Conservation (phyloP, 805 yeast species). For the Candida patagonica region DNA sequence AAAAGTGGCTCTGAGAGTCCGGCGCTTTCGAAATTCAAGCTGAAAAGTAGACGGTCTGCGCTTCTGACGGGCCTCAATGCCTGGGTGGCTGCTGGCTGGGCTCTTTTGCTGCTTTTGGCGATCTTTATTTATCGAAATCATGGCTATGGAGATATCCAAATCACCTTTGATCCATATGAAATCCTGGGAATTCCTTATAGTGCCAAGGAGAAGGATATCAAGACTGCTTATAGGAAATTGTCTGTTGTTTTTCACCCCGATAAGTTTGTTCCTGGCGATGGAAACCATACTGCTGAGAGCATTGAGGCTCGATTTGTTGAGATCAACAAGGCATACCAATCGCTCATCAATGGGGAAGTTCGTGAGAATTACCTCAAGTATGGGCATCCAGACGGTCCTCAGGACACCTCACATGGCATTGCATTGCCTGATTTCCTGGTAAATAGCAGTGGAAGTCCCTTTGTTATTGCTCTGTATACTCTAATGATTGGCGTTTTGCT, state of each 20-base stretch:
- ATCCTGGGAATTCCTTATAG: constrained; percentile 63
- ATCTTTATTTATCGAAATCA: constrained; percentile 28
- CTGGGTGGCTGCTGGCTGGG: constrained; percentile 51
- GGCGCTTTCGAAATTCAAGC: constrained; percentile 18
- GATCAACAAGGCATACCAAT: constrained; percentile 86
- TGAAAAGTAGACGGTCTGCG: constrained; percentile 19
- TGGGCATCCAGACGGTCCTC: constrained; percentile 99
- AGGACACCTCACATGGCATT: constrained; percentile 81
- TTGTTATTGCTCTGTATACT: constrained; percentile 59
- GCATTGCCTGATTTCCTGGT: constrained; percentile 89
- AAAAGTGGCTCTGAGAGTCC: neutral
- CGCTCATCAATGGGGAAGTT: constrained; percentile 82
- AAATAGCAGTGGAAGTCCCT: constrained; percentile 65
- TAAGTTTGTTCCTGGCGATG: constrained; percentile 56
- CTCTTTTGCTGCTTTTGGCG: constrained; percentile 35
- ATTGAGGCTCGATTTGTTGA: constrained; percentile 72
- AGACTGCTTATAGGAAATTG: constrained; percentile 74
- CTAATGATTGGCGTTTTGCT: constrained; percentile 64
- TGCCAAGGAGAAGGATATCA: constrained; percentile 69
- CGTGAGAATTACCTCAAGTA: constrained; percentile 74
- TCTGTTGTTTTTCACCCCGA: constrained; percentile 92
- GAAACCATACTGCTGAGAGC: constrained; percentile 46
- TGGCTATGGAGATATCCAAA: constrained; percentile 26
- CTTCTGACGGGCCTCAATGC: constrained; percentile 28
- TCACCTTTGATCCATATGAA: constrained; percentile 80